Evolutionary conservation across 805 yeast genomes (phyloP).

Genomic region (Myxozyma vanderwaltii): DNA sequence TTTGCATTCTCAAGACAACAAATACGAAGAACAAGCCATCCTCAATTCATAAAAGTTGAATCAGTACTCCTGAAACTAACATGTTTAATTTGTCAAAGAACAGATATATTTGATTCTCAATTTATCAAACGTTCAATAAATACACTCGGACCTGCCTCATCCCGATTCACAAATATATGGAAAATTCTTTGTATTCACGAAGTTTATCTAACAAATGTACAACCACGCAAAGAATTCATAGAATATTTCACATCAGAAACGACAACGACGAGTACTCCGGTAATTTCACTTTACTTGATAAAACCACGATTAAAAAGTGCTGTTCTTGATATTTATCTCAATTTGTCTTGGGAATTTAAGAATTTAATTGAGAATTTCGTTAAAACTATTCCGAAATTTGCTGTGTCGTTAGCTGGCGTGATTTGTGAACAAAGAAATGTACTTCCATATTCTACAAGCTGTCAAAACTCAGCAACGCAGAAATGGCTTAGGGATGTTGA

Average conservation of each 20-base stretch:
- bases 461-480: background rate
- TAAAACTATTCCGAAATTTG: slow-evolving; percentile 13
- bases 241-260: background rate
- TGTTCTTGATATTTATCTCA: slow-evolving; percentile 1
- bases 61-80: background rate
- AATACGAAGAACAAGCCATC: slow-evolving; percentile 10
- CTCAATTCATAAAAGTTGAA: background rate
- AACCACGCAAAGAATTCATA: background rate
- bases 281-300: background rate
- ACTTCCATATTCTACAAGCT: background rate
- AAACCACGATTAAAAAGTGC: slow-evolving; percentile 2
- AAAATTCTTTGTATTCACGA: slow-evolving; percentile 16
- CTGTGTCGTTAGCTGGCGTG: slow-evolving; percentile 4
- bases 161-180: slow-evolving; percentile 16
- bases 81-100: background rate
- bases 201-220: background rate
- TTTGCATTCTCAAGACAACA: slow-evolving; percentile 1
- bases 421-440: background rate
- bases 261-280: slow-evolving; percentile 1
- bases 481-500: slow-evolving; percentile 19
- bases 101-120: slow-evolving; percentile 1
- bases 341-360: slow-evolving; percentile 4
- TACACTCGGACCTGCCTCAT: slow-evolving; percentile 2
- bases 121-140: slow-evolving; percentile 1
- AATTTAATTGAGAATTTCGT: slow-evolving; percentile 11